Evolutionary conservation across 352 stramenopile species (phyloP).

Genomic region (Thalassiosira mediterranea): DNA sequence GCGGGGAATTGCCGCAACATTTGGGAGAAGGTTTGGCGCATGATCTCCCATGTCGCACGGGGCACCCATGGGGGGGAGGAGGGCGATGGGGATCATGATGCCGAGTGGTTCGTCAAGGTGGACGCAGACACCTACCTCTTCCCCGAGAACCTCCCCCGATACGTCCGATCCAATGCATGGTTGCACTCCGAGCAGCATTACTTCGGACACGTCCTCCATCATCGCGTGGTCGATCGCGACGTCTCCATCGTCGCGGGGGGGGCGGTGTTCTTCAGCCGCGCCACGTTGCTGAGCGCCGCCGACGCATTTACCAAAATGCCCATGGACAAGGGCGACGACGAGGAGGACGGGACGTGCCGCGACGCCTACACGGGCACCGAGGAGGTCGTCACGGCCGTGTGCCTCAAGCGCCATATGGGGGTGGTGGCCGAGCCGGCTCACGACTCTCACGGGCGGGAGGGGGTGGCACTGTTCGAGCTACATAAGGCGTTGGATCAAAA

Average conservation of each 20-base stretch:
- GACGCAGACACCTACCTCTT: conserved; percentile 58
- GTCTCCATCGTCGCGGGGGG: conserved; percentile 46
- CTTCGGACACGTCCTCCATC: conserved; percentile 56
- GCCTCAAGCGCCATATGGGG: conserved; percentile 44
- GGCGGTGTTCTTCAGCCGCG: conserved; percentile 49
- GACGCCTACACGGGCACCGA: conserved; percentile 26
- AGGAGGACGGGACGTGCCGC: conserved; percentile 44
- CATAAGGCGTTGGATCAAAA: conserved; percentile 42
- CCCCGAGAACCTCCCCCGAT: conserved; percentile 45
- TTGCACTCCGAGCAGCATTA: conserved; percentile 51
- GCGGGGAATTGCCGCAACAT: conserved; percentile 50
- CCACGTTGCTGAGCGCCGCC: conserved; percentile 33
- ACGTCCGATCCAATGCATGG: conserved; percentile 35
- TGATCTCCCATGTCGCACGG: conserved; percentile 28
- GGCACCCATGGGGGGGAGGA: conserved; percentile 6
- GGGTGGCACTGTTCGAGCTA: conserved; percentile 26
- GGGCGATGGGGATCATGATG: conserved; percentile 11
- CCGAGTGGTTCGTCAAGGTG: conserved; percentile 63
- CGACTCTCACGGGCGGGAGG: conserved; percentile 29
- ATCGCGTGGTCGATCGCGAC: conserved; percentile 34
- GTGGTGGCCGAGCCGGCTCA: conserved; percentile 29
- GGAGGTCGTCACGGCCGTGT: conserved; percentile 38
- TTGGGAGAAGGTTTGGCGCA: conserved; percentile 54
- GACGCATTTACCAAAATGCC: conserved; percentile 44
- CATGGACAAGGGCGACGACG: conserved; percentile 42